A percentile compares a stretch with the other conserved stretches of the same genome.
These are phyloP conservation scores for Blumeriella jaapii DNA, from an alignment of 2,329 filamentous ascomycete species.

Conservation along the genomic window DNA sequence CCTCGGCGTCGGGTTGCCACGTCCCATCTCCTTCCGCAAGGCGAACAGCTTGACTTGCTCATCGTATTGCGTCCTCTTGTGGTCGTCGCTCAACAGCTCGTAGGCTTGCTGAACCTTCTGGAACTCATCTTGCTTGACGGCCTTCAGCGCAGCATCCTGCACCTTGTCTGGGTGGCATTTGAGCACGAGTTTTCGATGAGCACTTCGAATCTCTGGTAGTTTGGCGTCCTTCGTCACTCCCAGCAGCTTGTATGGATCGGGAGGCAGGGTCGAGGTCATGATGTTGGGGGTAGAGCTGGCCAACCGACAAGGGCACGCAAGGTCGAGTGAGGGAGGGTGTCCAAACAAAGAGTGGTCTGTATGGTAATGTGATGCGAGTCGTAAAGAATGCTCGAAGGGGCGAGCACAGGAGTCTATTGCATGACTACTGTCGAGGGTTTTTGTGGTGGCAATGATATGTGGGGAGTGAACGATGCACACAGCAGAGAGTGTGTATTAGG, in stretches of 20 bases:
- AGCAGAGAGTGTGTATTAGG: conserved; percentile 1
- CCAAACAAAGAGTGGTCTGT: conserved; percentile 3
- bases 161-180: conserved; percentile 90
- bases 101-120: conserved; percentile 89
- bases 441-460: background rate
- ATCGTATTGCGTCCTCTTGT: conserved; percentile 64
- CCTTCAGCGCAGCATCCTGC: conserved; percentile 54
- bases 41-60: conserved; percentile 57
- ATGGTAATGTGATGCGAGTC: conserved; percentile 4
- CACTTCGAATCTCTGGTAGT: conserved; percentile 59
- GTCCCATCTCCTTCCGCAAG: conserved; percentile 38
- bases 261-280: conserved; percentile 22
- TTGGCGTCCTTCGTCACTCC: conserved; percentile 64
- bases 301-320: conserved; percentile 10
- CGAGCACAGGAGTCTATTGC: conserved; percentile 15
- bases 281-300: conserved; percentile 7
- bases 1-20: conserved; percentile 34
- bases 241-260: conserved; percentile 69
- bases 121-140: conserved; percentile 74
- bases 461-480: background rate
- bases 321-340: too few species aligned
- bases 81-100: conserved; percentile 74
- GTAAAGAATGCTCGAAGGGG: conserved; percentile 14
- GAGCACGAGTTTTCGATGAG: conserved; percentile 76
- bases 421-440: conserved; percentile 8